Evolutionary conservation across 2,329 filamentous ascomycete species (phyloP), one percentile per base, ranked within the genome.

Genomic region (Aspergillus sp.): DNA sequence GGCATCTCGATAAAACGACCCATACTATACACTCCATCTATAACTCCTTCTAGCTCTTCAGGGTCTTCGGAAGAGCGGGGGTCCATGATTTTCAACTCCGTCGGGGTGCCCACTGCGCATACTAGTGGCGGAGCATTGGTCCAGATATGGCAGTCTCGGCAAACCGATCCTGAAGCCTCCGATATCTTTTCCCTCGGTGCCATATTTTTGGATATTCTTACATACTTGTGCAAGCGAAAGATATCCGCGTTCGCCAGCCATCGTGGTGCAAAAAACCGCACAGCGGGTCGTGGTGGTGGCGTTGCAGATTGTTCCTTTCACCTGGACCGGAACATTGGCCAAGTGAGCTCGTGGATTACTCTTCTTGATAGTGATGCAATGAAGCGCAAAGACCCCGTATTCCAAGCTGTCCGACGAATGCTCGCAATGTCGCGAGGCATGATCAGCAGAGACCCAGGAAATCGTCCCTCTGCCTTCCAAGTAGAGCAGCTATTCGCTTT

Each of bases 161-260:
- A 72, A 50, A 64, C 67, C 22, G 67, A 72, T 48, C 67, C 70
- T 26, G 67, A 69, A 47, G 62, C 74, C 39, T 78, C 81, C 12
- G 85, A 87, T 62, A 72, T 87, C 15, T 87, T 84, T 71, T 83
- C 82, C 24, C 76, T 87, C 0, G 84, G 78, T 4, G 85, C 84
- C 50, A 73, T 85, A 18, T 84, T 78, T 57, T 71, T 87, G 17
- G 83, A 87, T 61, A 81, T 88, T 41, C 64, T 87, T 17, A 85
- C 83, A 2, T 80, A 82, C 62, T 76, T 87, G 61, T 75, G 85
- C 62, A 83, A 84, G 62, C 80, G 82, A 66, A 83, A 82, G 55
- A 75, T 80, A 7, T 78, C 81, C 34, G 78, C 84, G 2, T 85
- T 86, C 59, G 62, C 76, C 36, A 81, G 82, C 54, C 83, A 85